phyloP scores from a whole-genome alignment of 176 grass and related monocot genomes.

The Coix lacrymajobi region DNA sequence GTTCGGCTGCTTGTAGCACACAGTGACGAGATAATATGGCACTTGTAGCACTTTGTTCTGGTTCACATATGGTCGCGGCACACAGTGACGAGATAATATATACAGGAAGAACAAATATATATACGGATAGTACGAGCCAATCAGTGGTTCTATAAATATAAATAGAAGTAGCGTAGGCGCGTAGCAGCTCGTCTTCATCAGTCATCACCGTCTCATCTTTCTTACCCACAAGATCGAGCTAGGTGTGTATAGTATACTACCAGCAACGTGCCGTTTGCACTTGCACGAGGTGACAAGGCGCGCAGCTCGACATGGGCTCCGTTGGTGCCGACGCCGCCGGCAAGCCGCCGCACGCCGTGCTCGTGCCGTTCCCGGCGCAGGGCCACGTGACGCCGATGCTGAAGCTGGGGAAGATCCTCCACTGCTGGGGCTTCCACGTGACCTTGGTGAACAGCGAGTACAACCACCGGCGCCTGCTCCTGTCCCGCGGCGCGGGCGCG shows the following conservation, averaged over 20 bases:
- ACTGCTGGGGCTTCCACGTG: slow-evolving; percentile 52
- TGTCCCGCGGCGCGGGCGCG: slow-evolving; percentile 15
- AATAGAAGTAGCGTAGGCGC: no score
- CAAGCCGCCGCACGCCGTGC: slow-evolving; percentile 51
- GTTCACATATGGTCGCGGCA: no score
- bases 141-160: no score
- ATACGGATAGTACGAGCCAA: no score
- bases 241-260: not conserved
- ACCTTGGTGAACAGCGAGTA: slow-evolving; percentile 65
- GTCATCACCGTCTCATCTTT: no score
- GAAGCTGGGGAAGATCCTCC: slow-evolving; percentile 60
- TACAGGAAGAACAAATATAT: no score
- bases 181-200: no score
- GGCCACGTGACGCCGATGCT: slow-evolving; percentile 68
- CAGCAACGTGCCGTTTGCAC: not conserved
- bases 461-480: slow-evolving; percentile 55
- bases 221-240: no score
- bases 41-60: no score
- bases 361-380: slow-evolving; percentile 43
- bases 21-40: no score
- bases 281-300: not conserved
- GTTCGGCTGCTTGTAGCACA: no score
- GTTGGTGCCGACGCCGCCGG: not conserved
- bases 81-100: no score
- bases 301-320: slow-evolving; percentile 4